These are phyloP conservation scores for Aspergillus candidus DNA, from an alignment of 2,329 filamentous ascomycete genomes.

Conservation along the genomic window DNA sequence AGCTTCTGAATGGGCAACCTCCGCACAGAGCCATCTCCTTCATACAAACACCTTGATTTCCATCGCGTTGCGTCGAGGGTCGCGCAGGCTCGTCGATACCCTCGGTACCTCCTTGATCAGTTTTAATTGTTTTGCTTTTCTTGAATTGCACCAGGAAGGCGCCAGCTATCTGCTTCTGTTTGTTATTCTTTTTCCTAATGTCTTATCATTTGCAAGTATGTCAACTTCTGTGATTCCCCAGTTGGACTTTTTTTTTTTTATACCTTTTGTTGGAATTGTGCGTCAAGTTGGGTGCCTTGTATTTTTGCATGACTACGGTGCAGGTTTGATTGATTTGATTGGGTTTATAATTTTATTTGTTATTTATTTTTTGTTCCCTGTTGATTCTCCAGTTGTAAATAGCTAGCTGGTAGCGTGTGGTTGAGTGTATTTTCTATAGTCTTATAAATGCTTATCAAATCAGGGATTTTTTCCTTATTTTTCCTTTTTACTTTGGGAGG, in stretches of 20 bases:
- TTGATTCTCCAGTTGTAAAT: conserved; percentile 1
- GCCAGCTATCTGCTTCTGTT: background rate
- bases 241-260: background rate
- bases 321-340: background rate
- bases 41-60: too few relatives aligned
- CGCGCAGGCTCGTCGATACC: conserved; percentile 15
- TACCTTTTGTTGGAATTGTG: conserved; percentile 8
- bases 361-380: background rate
- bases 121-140: too few relatives aligned
- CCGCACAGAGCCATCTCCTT: too few relatives aligned
- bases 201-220: background rate
- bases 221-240: conserved; percentile 14
- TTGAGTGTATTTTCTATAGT: too few relatives aligned
- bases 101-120: background rate
- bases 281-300: conserved; percentile 1
- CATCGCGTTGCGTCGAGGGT: conserved; percentile 1
- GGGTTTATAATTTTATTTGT: background rate
- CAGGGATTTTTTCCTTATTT: background rate
- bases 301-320: conserved; percentile 1
- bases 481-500: background rate
- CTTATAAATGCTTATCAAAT: background rate
- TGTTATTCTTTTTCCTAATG: background rate
- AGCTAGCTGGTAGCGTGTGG: background rate
- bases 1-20: too few relatives aligned
- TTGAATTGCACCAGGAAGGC: too few relatives aligned